A percentile compares a stretch with the other conserved stretches of the same genome.
Evolutionary conservation across 805 yeast species (phyloP).

Genomic region (Metschnikowia kofuensis): DNA sequence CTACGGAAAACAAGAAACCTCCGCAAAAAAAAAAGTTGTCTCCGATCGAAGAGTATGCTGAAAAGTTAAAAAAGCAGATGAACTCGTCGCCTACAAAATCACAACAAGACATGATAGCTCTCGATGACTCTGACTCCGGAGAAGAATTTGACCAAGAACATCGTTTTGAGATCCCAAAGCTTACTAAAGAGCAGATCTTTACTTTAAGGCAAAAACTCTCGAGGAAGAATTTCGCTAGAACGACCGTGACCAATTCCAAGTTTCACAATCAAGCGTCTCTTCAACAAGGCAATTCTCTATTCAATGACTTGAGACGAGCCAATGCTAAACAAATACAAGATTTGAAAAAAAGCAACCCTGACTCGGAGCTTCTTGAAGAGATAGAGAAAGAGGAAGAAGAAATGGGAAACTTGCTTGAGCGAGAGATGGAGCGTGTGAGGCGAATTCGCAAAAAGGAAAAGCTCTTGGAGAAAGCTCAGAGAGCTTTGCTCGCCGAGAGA

Average conservation of each 20-base stretch:
- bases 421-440: conserved; percentile 49
- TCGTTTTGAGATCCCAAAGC: conserved; percentile 25
- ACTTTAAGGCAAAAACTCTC: conserved; percentile 32
- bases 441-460: conserved; percentile 44
- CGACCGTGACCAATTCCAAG: background rate
- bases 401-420: conserved; percentile 45
- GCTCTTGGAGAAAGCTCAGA: conserved; percentile 34
- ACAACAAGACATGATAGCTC: conserved; percentile 17
- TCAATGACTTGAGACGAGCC: conserved; percentile 38
- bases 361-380: conserved; percentile 31
- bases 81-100: conserved; percentile 25
- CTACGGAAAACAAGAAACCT: conserved; percentile 2
- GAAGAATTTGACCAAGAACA: conserved; percentile 3
- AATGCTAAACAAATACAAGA: conserved; percentile 43
- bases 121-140: conserved; percentile 31
- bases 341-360: conserved; percentile 19
- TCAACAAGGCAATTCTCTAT: conserved; percentile 22
- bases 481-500: conserved; percentile 24
- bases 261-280: conserved; percentile 6
- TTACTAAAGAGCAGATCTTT: conserved; percentile 32
- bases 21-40: conserved; percentile 11
- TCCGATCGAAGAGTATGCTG: conserved; percentile 38
- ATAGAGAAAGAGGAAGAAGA: conserved; percentile 42
- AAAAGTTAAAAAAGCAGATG: conserved; percentile 26
- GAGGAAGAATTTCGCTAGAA: conserved; percentile 17